A percentile compares a stretch with the other conserved stretches of the same genome.
These are phyloP conservation scores for Phytophthora ramorum DNA, from an alignment of 352 stramenopile species.

Conservation along the genomic window DNA sequence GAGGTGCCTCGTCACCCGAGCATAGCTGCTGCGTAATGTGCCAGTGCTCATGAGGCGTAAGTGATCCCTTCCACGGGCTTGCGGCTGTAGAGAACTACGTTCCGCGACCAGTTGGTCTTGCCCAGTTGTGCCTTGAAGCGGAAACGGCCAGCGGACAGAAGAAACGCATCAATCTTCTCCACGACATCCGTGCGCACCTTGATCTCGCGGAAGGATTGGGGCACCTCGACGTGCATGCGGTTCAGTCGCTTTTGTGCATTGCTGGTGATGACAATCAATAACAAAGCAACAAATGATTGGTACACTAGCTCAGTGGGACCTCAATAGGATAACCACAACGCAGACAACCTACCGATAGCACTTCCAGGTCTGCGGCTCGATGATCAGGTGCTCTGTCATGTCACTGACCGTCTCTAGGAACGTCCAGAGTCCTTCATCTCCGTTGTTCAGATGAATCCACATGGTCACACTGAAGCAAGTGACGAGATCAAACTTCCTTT, in stretches of 20 bases:
- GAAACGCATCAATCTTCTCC: slow-evolving; percentile 70
- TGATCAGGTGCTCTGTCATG: slow-evolving; percentile 73
- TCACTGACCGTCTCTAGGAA: slow-evolving; percentile 72
- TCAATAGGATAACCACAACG: background rate
- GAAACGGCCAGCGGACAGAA: slow-evolving; percentile 66
- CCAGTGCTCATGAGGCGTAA: slow-evolving; percentile 35
- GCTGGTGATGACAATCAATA: slow-evolving; percentile 30
- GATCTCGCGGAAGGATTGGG: slow-evolving; percentile 65
- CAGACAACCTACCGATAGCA: slow-evolving; percentile 67
- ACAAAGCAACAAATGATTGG: slow-evolving; percentile 12
- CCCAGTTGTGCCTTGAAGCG: slow-evolving; percentile 65
- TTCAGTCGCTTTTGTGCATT: slow-evolving; percentile 76
- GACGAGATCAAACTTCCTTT: slow-evolving; percentile 71
- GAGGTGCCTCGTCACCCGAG: slow-evolving; percentile 8
- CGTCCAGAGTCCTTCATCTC: slow-evolving; percentile 78
- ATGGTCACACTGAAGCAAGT: slow-evolving; percentile 89
- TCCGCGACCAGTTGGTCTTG: slow-evolving; percentile 86
- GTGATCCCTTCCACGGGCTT: slow-evolving; percentile 49
- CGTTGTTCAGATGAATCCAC: slow-evolving; percentile 90
- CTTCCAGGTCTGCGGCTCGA: slow-evolving; percentile 88
- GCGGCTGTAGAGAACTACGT: slow-evolving; percentile 77
- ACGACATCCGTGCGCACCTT: slow-evolving; percentile 69
- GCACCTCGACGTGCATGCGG: slow-evolving; percentile 55
- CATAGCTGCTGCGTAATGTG: slow-evolving; percentile 14
- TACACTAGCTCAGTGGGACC: background rate